Percentiles rank a stretch among this genome's conserved stretches.
Evolutionary conservation across 305 asterid genomes (phyloP).

Genomic region (Solanum hybrid): DNA sequence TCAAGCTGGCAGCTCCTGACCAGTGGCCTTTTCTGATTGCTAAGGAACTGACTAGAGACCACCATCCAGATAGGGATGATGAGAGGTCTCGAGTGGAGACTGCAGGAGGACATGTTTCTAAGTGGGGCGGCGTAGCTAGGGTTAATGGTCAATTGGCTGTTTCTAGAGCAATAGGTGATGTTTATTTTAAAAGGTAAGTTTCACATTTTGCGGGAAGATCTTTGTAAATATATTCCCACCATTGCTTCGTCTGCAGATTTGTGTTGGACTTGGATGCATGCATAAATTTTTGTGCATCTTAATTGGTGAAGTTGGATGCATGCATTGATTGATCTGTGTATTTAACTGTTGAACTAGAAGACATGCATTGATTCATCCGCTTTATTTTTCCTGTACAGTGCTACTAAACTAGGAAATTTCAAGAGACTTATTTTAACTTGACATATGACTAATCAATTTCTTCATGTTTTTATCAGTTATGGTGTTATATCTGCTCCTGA

Average conservation of each 20-base stretch:
- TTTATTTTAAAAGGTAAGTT: slow-evolving; percentile 61
- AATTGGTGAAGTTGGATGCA: background rate
- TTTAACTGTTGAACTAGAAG: background rate
- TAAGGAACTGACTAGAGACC: slow-evolving; percentile 87
- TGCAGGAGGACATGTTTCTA: slow-evolving; percentile 84
- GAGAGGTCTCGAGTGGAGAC: slow-evolving; percentile 80
- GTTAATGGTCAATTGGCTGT: slow-evolving; percentile 93
- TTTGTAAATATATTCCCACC: background rate
- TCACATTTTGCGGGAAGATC: slow-evolving; percentile 8
- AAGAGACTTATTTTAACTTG: background rate
- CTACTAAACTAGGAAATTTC: background rate
- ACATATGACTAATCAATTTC: slow-evolving; percentile 2
- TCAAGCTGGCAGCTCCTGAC: slow-evolving; percentile 58
- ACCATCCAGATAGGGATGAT: slow-evolving; percentile 93
- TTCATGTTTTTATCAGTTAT: slow-evolving; percentile 40
- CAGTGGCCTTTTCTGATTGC: slow-evolving; percentile 64
- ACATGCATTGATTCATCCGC: background rate
- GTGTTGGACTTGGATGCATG: background rate
- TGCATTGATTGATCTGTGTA: background rate
- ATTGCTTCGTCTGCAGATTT: background rate
- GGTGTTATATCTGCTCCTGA: slow-evolving; percentile 94
- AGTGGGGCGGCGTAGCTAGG: slow-evolving; percentile 91
- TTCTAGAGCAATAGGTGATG: slow-evolving; percentile 88
- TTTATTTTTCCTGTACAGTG: background rate
- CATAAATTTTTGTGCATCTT: background rate